Base-by-base conservation (phyloP, 768 basidiomycete genomes). In the Podaxis pistillaris region DNA sequence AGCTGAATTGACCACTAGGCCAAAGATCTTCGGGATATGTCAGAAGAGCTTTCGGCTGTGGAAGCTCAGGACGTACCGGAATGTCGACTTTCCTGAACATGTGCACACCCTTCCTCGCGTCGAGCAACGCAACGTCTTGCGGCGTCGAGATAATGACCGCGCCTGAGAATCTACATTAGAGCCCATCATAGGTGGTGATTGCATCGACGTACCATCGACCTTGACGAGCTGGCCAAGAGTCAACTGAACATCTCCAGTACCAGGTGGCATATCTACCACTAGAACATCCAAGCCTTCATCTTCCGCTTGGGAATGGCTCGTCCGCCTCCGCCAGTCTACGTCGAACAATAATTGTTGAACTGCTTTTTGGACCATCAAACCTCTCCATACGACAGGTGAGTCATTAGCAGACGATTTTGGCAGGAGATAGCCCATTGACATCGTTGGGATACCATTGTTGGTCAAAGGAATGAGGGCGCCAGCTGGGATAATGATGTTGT, bases 351-450 rank as follows among this genome's bases (percentile, higher is more conserved):
- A 81, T 71, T 98, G 96, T 72, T 98, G 96, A 0, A 96, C 94
- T 26, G 96, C 95, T 71, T 98, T 98, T 76, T 96, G 95, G 1
- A 98, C 96, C 96, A 98, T 98, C 22, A 97, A 83, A 2, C 96
- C 96, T 26, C 96, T 83, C 96, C 96, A 99, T 33, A 96, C 93
- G 36, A 98, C 82, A 0, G 95, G 88, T 0, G 87, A 77, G 47
- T 78, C 77, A 30, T 78, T 76, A 6, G 82, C 79, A 36, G 77
- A 66, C 1, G 80, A 30, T 22, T 68, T 66, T 5, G 91, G 89
- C 13, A 98, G 82, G 12, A 99, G 84, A 72, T 94, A 99, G 2
- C 95, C 96, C 86, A 99, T 97, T 0, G 95, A 97, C 96, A 98
- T 98, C 68, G 91, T 92, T 15, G 91, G 89, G 1, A 98, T 68